Evolutionary conservation across 805 yeast species (phyloP).

Genomic region (Kurtzmaniella cleridarum): DNA sequence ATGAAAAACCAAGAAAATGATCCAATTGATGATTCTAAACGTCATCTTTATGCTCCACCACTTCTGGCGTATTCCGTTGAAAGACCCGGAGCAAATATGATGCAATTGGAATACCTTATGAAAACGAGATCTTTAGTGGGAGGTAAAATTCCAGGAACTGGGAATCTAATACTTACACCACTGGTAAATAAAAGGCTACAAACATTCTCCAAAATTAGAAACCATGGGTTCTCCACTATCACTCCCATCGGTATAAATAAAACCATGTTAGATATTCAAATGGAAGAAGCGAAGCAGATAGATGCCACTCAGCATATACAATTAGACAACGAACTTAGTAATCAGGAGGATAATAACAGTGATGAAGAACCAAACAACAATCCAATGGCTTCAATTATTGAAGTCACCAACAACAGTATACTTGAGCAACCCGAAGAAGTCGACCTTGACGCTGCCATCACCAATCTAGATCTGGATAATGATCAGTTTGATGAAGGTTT

Average conservation of each 20-base stretch:
- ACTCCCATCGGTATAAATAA: constrained; percentile 35
- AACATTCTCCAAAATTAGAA: constrained; percentile 21
- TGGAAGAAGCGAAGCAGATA: constrained; percentile 9
- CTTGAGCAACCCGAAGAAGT: constrained; percentile 11
- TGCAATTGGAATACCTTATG: constrained; percentile 14
- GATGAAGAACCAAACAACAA: constrained; percentile 12
- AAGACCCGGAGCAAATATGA: constrained; percentile 21
- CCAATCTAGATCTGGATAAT: constrained; percentile 20
- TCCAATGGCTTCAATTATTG: constrained; percentile 16
- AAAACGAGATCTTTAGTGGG: constrained; percentile 7
- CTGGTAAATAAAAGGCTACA: constrained; percentile 17
- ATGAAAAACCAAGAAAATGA: neutral
- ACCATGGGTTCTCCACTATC: constrained; percentile 28
- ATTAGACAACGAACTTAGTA: neutral
- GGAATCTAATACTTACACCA: constrained; percentile 9
- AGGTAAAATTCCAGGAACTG: constrained; percentile 2
- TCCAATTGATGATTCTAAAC: constrained; percentile 6
- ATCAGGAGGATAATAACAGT: constrained; percentile 8
- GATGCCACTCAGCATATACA: constrained; percentile 1
- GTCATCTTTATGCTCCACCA: constrained; percentile 44
- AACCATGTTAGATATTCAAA: constrained; percentile 36
- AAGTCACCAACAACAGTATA: constrained; percentile 12
- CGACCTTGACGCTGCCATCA: constrained; percentile 45
- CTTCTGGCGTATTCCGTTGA: constrained; percentile 50
- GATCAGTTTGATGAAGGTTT: constrained; percentile 34